A percentile compares a stretch with the other conserved stretches of the same genome.
Conservation (phyloP, 306 rosid genomes). For the Cicer pinnatifidum region DNA sequence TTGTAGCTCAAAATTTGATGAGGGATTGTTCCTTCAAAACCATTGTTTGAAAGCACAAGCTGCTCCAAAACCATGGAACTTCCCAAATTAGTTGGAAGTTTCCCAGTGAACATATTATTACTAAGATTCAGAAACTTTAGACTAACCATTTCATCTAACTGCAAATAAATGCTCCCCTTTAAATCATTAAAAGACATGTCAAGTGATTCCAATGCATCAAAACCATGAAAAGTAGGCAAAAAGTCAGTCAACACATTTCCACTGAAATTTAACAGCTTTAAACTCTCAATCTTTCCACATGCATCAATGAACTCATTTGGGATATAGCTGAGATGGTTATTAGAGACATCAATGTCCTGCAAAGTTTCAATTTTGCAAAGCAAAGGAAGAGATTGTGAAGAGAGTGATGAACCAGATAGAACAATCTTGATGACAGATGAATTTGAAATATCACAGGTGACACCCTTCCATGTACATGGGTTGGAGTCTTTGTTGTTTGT, state of each 20-base stretch:
- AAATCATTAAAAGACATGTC: slow-evolving; percentile 61
- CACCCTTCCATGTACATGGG: slow-evolving; percentile 76
- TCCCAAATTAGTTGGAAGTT: slow-evolving; percentile 62
- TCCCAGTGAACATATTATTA: slow-evolving; percentile 37
- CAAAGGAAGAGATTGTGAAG: slow-evolving; percentile 50
- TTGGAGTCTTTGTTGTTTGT: slow-evolving; percentile 28
- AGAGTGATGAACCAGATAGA: slow-evolving; percentile 48
- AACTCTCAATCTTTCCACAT: slow-evolving; percentile 59
- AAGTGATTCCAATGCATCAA: slow-evolving; percentile 57
- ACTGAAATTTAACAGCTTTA: slow-evolving; percentile 65
- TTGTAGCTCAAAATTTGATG: slow-evolving; percentile 44
- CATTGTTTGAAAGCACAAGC: slow-evolving; percentile 59
- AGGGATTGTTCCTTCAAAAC: slow-evolving; percentile 53
- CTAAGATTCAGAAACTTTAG: slow-evolving; percentile 63
- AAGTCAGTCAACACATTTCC: slow-evolving; percentile 44
- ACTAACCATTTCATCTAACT: slow-evolving; percentile 58
- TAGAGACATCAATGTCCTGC: slow-evolving; percentile 65
- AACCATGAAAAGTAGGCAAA: slow-evolving; percentile 70
- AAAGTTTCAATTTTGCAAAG: slow-evolving; percentile 67
- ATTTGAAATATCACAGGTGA: slow-evolving; percentile 51
- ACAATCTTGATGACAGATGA: slow-evolving; percentile 46
- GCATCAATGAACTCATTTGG: slow-evolving; percentile 55
- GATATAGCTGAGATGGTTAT: slow-evolving; percentile 47
- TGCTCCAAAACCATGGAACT: slow-evolving; percentile 56
- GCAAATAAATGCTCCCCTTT: slow-evolving; percentile 38